Conservation (phyloP, 495 filamentous ascomycete genomes). For the Sordaria brevicollis region DNA sequence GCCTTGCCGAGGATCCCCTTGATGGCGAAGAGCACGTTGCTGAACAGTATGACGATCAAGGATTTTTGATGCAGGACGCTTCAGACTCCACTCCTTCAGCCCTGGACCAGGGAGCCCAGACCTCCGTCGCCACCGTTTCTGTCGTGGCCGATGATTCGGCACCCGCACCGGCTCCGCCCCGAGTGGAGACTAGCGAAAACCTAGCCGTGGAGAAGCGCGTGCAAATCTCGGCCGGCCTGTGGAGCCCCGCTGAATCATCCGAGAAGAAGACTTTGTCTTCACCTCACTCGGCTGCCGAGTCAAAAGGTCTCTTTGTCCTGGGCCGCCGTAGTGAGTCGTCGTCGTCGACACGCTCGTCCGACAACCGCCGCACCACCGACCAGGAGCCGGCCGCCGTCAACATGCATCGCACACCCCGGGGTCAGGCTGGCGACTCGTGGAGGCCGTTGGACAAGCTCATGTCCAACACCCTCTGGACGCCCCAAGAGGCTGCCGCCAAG, state of each 20-base stretch:
- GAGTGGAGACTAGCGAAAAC: neutral
- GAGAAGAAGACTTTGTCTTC: neutral
- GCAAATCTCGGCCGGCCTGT: conserved; percentile 12
- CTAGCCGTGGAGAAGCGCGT: conserved; percentile 6
- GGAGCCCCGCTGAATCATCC: conserved; percentile 6
- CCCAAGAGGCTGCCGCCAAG: neutral
- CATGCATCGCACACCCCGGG: conserved; percentile 17
- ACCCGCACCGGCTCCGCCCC: neutral
- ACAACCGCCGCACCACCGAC: conserved; percentile 26
- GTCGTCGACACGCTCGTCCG: conserved; percentile 6
- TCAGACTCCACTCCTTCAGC: neutral
- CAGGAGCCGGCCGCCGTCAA: conserved; percentile 25
- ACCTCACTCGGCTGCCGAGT: conserved; percentile 15
- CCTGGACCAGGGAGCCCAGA: neutral
- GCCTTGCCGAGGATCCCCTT: conserved; percentile 9
- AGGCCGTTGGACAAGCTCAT: conserved; percentile 18
- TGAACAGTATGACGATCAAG: neutral
- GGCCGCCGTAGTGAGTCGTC: neutral
- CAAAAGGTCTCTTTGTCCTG: neutral
- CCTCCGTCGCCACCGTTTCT: neutral
- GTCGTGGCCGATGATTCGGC: neutral
- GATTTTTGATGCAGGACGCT: neutral
- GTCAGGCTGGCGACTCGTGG: neutral
- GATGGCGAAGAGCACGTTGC: neutral
- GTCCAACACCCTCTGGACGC: conserved; percentile 25